Evolutionary conservation across 2,329 filamentous ascomycete species (phyloP).

Genomic region (Xylaria arbuscula): DNA sequence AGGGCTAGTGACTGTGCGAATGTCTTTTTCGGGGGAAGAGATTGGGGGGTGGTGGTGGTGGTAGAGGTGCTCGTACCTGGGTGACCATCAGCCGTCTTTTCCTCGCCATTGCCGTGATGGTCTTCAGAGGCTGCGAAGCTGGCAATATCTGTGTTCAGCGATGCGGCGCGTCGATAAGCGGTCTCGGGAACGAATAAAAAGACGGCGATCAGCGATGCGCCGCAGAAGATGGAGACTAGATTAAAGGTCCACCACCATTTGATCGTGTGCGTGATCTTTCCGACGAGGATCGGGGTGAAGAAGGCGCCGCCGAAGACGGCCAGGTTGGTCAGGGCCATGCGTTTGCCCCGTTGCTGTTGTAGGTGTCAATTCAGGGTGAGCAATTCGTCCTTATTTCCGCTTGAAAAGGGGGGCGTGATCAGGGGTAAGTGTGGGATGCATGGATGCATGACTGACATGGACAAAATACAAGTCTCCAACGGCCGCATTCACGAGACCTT

Average conservation of each 20-base stretch:
- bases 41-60: slow-evolving; percentile 3
- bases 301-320: slow-evolving; percentile 68
- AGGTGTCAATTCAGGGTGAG: slow-evolving; percentile 3
- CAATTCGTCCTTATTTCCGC: background rate
- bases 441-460: slow-evolving; percentile 66
- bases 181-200: slow-evolving; percentile 88
- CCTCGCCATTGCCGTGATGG: background rate
- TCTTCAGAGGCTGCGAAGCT: slow-evolving; percentile 39
- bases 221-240: slow-evolving; percentile 86
- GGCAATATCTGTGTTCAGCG: slow-evolving; percentile 76
- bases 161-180: slow-evolving; percentile 74
- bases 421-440: background rate
- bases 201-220: slow-evolving; percentile 73
- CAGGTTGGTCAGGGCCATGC: slow-evolving; percentile 82
- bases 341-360: slow-evolving; percentile 74
- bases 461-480: slow-evolving; percentile 94
- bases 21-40: slow-evolving; percentile 62
- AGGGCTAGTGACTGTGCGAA: slow-evolving; percentile 71
- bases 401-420: background rate
- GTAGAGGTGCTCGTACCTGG: background rate
- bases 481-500: slow-evolving; percentile 87
- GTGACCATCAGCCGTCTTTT: slow-evolving; percentile 15
- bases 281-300: slow-evolving; percentile 87
- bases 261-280: slow-evolving; percentile 80
- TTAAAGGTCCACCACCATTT: slow-evolving; percentile 93